These are phyloP conservation scores for Plasmodium gonderi DNA, from an alignment of 169 alveolate genomes.

Conservation along the genomic window DNA sequence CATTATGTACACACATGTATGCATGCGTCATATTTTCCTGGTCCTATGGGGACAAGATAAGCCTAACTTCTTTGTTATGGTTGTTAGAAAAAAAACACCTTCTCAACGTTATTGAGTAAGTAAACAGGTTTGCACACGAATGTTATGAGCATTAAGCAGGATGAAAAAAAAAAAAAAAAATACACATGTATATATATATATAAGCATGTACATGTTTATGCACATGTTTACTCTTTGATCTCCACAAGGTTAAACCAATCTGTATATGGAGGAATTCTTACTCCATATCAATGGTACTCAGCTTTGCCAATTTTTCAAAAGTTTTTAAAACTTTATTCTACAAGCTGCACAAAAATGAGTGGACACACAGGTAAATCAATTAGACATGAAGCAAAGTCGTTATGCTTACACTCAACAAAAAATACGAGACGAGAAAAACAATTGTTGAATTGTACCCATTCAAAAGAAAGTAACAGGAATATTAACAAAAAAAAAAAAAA, in stretches of 20 bases:
- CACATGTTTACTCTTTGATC: neutral
- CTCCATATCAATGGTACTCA: neutral
- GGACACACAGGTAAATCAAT: neutral
- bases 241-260: neutral
- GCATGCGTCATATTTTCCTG: neutral
- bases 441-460: neutral
- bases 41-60: neutral
- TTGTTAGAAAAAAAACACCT: neutral
- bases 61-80: neutral
- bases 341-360: neutral
- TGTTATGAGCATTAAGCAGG: too few relatives aligned
- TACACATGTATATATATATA: neutral
- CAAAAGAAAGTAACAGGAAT: neutral
- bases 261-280: neutral
- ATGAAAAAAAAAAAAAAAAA: neutral
- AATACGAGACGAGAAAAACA: neutral
- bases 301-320: neutral
- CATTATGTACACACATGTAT: neutral
- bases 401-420: neutral
- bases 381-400: slow-evolving; percentile 6
- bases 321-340: neutral
- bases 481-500: neutral
- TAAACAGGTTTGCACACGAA: too few relatives aligned
- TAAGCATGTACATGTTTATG: neutral
- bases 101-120: too few relatives aligned